These are phyloP conservation scores for Corylus americana DNA, from an alignment of 306 rosid species.

Conservation along the genomic window DNA sequence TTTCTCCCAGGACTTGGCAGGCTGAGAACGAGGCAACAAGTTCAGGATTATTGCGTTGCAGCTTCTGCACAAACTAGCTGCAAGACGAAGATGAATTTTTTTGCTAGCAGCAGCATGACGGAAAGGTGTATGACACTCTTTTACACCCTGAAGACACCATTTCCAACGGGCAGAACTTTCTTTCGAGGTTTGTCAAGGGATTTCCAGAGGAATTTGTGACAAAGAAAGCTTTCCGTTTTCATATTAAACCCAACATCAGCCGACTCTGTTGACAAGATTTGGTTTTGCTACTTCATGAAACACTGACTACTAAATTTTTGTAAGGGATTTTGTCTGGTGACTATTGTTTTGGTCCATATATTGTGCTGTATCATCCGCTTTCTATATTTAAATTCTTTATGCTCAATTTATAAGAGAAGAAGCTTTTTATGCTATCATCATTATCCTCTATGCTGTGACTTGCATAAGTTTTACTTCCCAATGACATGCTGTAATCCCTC, in stretches of 20 bases:
- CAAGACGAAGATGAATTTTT: not conserved
- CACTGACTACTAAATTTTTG: not conserved
- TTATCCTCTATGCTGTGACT: not conserved
- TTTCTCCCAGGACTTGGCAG: slow-evolving; percentile 15
- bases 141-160: slow-evolving; percentile 5
- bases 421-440: not conserved
- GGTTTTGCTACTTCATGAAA: slow-evolving; percentile 2
- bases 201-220: not conserved
- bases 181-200: not conserved
- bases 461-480: not conserved
- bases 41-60: not conserved
- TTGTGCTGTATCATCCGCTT: not conserved
- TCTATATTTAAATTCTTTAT: slow-evolving; percentile 8
- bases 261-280: not conserved
- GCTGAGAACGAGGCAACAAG: not conserved
- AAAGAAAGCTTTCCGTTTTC: slow-evolving; percentile 4
- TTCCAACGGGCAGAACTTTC: slow-evolving; percentile 16
- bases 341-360: not conserved
- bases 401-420: not conserved
- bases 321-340: not conserved
- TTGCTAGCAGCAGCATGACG: slow-evolving; percentile 1
- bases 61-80: slow-evolving; percentile 2
- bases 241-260: not conserved
- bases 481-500: not conserved
- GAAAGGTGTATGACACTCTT: slow-evolving; percentile 4